Conservation (phyloP, 1,284 basidiomycete species). For the Agaricales sp. region DNA sequence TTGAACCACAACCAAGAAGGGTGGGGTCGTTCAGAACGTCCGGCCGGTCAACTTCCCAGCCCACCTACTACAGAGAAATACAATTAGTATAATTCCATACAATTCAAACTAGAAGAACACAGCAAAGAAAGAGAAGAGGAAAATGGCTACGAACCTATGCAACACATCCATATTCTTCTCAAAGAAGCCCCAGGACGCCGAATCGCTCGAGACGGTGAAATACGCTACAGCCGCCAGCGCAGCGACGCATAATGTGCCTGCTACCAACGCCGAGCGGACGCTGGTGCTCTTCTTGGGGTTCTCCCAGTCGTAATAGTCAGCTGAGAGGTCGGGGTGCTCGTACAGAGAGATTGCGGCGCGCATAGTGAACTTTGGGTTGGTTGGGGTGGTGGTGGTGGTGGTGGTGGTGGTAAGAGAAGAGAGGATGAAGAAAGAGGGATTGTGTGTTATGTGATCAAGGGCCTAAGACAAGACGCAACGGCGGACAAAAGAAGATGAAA, state of each 20-base stretch:
- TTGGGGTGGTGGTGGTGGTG: conserved; percentile 2
- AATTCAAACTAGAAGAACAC: no score
- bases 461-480: no score
- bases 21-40: no score
- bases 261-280: background rate
- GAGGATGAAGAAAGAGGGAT: conserved; percentile 1
- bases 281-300: conserved; percentile 3
- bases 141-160: background rate
- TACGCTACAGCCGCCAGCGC: background rate
- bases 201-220: background rate
- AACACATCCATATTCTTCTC: background rate
- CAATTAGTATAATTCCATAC: no score
- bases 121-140: no score
- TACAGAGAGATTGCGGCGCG: conserved; percentile 36
- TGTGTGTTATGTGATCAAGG: background rate
- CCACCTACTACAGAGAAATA: background rate
- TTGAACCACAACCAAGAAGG: no score
- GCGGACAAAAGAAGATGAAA: no score
- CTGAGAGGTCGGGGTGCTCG: conserved; percentile 39
- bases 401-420: background rate
- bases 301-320: conserved; percentile 13
- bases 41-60: background rate
- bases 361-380: conserved; percentile 16
- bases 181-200: background rate
- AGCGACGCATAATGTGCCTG: background rate